phyloP scores from a whole-genome alignment of 306 rosid species.

The Quercus glauca region DNA sequence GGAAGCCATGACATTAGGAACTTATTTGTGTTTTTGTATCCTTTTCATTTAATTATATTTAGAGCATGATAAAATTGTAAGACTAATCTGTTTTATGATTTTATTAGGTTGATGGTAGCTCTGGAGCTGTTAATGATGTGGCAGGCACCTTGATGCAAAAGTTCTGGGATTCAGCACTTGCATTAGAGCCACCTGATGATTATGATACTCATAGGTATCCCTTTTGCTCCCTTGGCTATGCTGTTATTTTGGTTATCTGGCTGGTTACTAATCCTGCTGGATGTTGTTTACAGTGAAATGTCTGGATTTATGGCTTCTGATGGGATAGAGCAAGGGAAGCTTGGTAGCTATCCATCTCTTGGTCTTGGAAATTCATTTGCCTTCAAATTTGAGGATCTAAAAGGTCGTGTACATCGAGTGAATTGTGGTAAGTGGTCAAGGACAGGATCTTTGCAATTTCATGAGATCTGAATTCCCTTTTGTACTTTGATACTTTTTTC shows the following conservation, averaged over 20 bases:
- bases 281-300: constrained; percentile 63
- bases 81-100: background rate
- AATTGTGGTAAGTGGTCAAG: constrained; percentile 64
- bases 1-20: background rate
- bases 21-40: background rate
- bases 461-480: background rate
- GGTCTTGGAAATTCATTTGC: constrained; percentile 71
- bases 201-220: constrained; percentile 72
- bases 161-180: constrained; percentile 93
- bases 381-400: constrained; percentile 78
- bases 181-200: constrained; percentile 86
- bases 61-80: background rate
- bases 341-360: constrained; percentile 44
- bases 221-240: constrained; percentile 2
- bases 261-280: constrained; percentile 15
- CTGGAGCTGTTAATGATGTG: constrained; percentile 74
- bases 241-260: constrained; percentile 8
- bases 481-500: background rate
- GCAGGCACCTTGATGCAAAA: constrained; percentile 91
- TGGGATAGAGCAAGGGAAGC: constrained; percentile 48
- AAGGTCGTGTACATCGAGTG: constrained; percentile 77
- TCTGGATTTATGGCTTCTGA: constrained; percentile 73
- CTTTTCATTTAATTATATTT: background rate
- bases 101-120: constrained; percentile 67
- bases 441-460: constrained; percentile 8